Percentiles rank a stretch among this genome's conserved stretches.
Conservation (phyloP, 2,329 filamentous ascomycete genomes). For the Trichoderma hamatum region DNA sequence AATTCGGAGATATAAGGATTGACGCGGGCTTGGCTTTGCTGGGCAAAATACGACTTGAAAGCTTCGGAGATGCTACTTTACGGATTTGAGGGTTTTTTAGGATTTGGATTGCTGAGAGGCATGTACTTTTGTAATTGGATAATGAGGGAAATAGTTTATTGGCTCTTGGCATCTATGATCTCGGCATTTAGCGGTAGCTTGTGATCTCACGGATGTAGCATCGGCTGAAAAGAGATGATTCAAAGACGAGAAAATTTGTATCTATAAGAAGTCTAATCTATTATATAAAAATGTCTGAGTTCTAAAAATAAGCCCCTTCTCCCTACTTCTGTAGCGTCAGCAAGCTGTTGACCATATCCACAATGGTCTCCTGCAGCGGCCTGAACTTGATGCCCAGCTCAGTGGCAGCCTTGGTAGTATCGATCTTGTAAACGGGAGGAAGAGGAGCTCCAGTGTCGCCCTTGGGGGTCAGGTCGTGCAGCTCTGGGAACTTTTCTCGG, state of each 20-base stretch:
- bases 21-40: not conserved
- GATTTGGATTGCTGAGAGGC: not conserved
- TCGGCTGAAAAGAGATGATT: not conserved
- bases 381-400: constrained; percentile 9
- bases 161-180: not conserved
- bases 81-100: not conserved
- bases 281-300: not conserved
- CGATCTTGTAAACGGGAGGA: not conserved
- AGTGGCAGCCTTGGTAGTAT: not conserved
- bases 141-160: not conserved
- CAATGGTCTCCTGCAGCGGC: not conserved
- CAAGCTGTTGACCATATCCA: constrained; percentile 15
- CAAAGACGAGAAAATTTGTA: too few relatives aligned
- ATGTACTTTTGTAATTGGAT: not conserved
- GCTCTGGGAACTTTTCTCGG: not conserved
- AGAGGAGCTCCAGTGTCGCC: not conserved
- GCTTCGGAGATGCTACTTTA: not conserved
- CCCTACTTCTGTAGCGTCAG: not conserved
- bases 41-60: not conserved
- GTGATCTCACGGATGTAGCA: not conserved
- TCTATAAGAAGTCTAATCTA: not conserved
- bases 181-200: not conserved
- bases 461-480: not conserved
- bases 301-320: not conserved
- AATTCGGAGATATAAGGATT: not conserved